Evolutionary conservation across 805 yeast genomes (phyloP).

Genomic region (Candida peoriensis): DNA sequence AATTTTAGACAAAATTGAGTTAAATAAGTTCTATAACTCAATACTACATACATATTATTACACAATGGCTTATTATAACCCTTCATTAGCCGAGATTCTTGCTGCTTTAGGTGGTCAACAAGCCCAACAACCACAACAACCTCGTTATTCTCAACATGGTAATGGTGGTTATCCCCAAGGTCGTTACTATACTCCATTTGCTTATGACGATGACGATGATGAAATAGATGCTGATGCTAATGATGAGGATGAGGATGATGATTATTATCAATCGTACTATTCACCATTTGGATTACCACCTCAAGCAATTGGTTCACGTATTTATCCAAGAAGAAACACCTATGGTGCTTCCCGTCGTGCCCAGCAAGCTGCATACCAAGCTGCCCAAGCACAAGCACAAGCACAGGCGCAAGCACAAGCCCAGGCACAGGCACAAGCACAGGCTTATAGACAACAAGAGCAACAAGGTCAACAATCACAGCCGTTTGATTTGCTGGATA

Average conservation of each 20-base stretch:
- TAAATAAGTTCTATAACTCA: too few species aligned
- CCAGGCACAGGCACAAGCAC: background rate
- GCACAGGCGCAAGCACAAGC: slow-evolving; percentile 1
- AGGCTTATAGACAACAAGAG: background rate
- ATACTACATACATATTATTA: too few species aligned
- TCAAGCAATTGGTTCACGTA: too few species aligned
- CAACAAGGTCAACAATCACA: background rate
- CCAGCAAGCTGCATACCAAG: too few species aligned
- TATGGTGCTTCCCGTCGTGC: too few species aligned
- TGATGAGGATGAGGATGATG: slow-evolving; percentile 5
- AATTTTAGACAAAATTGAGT: too few species aligned
- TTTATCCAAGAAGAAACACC: slow-evolving; percentile 1
- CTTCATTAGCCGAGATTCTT: slow-evolving; percentile 18
- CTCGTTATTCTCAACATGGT: slow-evolving; percentile 1
- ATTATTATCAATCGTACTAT: slow-evolving; percentile 7
- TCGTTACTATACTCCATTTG: slow-evolving; percentile 1
- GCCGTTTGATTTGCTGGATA: background rate
- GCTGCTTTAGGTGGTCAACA: slow-evolving; percentile 15
- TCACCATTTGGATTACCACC: background rate
- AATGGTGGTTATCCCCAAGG: background rate
- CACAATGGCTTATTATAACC: slow-evolving; percentile 14
- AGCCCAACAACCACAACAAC: slow-evolving; percentile 2
- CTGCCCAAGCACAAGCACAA: background rate
- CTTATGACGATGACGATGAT: slow-evolving; percentile 8
- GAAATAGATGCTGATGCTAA: slow-evolving; percentile 9